phyloP scores from a whole-genome alignment of 768 basidiomycete genomes.

The Filobasidium wieringae region DNA sequence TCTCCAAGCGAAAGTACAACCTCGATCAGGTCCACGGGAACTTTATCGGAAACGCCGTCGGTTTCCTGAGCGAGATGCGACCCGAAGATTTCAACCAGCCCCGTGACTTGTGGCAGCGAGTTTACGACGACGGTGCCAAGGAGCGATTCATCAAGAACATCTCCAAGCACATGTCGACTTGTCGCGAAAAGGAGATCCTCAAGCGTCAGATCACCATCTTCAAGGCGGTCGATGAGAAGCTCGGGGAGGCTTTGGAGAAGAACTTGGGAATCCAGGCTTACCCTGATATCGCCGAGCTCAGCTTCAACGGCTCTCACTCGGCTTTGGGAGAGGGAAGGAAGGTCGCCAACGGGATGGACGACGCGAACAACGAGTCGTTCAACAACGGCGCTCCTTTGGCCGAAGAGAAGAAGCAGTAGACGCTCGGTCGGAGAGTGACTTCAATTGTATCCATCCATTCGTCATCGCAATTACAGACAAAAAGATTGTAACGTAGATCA shows the following conservation, averaged over 20 bases:
- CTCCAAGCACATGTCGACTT: conserved; percentile 38
- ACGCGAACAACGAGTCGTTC: conserved; percentile 12
- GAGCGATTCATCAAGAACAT: conserved; percentile 41
- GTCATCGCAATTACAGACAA: no score
- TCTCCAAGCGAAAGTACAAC: conserved; percentile 41
- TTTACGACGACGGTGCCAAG: conserved; percentile 36
- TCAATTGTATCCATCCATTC: no score
- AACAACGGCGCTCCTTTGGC: conserved; percentile 21
- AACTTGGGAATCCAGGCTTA: conserved; percentile 48
- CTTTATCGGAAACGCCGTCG: conserved; percentile 47
- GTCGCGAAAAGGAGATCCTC: conserved; percentile 31
- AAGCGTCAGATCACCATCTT: conserved; percentile 46
- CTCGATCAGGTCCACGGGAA: conserved; percentile 41
- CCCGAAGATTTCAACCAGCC: conserved; percentile 52
- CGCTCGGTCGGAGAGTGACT: no score
- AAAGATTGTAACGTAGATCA: no score
- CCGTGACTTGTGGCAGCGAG: conserved; percentile 36
- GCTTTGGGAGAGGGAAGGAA: conserved; percentile 23
- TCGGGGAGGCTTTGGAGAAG: conserved; percentile 67
- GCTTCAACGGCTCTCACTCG: conserved; percentile 31
- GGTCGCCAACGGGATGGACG: conserved; percentile 27
- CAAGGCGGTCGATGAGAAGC: conserved; percentile 61
- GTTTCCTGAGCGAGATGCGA: conserved; percentile 51
- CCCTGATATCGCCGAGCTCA: conserved; percentile 18
- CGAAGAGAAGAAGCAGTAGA: no score